Base-by-base conservation (phyloP, 345 rosid species). In the Heritiera fomes region DNA sequence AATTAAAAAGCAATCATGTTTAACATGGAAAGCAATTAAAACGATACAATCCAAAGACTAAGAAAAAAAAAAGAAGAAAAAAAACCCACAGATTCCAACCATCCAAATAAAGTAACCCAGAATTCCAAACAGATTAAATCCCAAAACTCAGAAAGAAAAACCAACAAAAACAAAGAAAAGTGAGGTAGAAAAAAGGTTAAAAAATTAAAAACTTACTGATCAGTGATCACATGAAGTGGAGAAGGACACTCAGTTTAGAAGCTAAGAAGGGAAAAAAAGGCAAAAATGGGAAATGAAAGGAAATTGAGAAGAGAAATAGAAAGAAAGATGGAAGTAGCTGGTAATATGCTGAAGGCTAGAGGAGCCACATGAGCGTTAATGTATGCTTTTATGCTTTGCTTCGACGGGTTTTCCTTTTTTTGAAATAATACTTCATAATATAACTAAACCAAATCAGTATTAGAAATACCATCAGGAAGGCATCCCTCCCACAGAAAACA, bases 141-240 rank as follows among this genome's bases (percentile, higher is more conserved):
- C 43, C 60, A 65, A 18, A 75, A 70, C 32, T 46, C 63, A 28
- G 81, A 72, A 60, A 30, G 50, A 77, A n/a, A 7, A 75, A 80
- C 17, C 68, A 83, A 68, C 72, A 69, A 41, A 70, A 75, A 71
- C 56, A 41, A 62, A 46, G 72, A 56, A 47, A 50, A 47, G 0
- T n/a, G 32, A 11, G 38, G 47, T 58, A 34, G 8, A 65, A 23
- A 23, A 52, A 43, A 7, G 41, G 8, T n/a, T 2, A 41, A 45
- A 9, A 30, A 56, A 34, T 1, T 0, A 64, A 61, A 47, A 71
- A 78, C 91, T 87, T 83, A 91, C 96, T 60, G 88, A 82, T 90
- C 91, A 91, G 93, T 60, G 88, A 82, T 90, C 91, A 87, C 90
- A 86, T 86, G 84, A 85, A 77, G 79, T 38, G 59, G 28, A 34